phyloP scores from a whole-genome alignment of 1,284 basidiomycete genomes.

The Xanthoconium separans region DNA sequence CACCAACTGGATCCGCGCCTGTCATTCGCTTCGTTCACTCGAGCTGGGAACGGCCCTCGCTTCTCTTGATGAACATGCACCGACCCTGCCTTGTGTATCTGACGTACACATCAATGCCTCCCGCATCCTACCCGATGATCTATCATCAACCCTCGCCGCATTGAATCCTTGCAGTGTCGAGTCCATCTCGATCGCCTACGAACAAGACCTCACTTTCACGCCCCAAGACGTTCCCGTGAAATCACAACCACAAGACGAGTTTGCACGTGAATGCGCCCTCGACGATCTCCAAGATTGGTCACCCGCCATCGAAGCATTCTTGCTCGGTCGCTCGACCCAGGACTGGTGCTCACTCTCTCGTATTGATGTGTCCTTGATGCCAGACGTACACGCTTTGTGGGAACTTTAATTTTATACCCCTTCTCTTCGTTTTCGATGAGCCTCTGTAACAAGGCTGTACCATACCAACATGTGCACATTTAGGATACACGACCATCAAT shows the following conservation, averaged over 20 bases:
- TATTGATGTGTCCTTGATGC: slow-evolving; percentile 16
- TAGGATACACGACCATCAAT: not conserved
- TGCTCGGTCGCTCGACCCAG: slow-evolving; percentile 11
- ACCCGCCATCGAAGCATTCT: slow-evolving; percentile 20
- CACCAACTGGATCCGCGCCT: slow-evolving; percentile 26
- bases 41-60: slow-evolving; percentile 26
- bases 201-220: slow-evolving; percentile 1
- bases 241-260: slow-evolving; percentile 19
- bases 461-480: not conserved
- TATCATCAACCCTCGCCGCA: slow-evolving; percentile 20
- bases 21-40: slow-evolving; percentile 22
- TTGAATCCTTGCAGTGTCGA: slow-evolving; percentile 19
- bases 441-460: slow-evolving; percentile 12
- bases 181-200: slow-evolving; percentile 26
- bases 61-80: not conserved
- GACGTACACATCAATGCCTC: slow-evolving; percentile 30
- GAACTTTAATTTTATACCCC: slow-evolving; percentile 16
- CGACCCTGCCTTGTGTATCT: slow-evolving; percentile 10
- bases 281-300: slow-evolving; percentile 33
- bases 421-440: slow-evolving; percentile 1
- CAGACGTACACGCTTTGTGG: slow-evolving; percentile 22
- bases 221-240: slow-evolving; percentile 1
- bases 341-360: slow-evolving; percentile 19
- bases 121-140: slow-evolving; percentile 24
- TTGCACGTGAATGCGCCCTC: slow-evolving; percentile 30